phyloP scores from a whole-genome alignment of 1,284 basidiomycete species.

The Trametes versicolor region DNA sequence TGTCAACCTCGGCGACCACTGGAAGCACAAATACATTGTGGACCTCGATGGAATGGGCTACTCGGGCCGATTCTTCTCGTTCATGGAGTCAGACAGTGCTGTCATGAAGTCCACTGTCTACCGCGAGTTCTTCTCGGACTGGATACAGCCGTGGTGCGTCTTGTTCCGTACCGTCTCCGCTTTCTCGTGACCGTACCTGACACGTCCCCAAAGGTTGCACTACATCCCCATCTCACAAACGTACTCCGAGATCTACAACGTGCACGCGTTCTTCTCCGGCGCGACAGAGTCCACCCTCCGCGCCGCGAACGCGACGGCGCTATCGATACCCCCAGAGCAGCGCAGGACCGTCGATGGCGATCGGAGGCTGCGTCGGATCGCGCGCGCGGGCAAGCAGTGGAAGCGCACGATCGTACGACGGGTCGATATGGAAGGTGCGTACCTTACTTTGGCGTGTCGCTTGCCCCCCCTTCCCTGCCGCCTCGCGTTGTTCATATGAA shows the following conservation, averaged over 20 bases:
- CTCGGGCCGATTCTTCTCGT: conserved; percentile 88
- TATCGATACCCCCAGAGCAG: conserved; percentile 39
- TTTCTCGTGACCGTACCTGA: conserved; percentile 17
- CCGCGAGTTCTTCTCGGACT: conserved; percentile 88
- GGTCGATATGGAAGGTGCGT: conserved; percentile 90
- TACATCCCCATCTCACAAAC: conserved; percentile 89
- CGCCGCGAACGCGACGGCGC: conserved; percentile 60
- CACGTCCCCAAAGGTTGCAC: conserved; percentile 79
- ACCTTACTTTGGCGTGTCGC: conserved; percentile 22
- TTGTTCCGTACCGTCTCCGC: conserved; percentile 6
- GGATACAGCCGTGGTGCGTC: conserved; percentile 84
- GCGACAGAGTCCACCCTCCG: conserved; percentile 69
- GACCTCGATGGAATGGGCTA: conserved; percentile 97
- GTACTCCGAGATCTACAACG: conserved; percentile 92
- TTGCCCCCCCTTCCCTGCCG: conserved; percentile 14
- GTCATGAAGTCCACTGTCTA: conserved; percentile 92
- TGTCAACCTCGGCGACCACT: conserved; percentile 86
- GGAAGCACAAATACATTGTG: conserved; percentile 92
- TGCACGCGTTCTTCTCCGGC: conserved; percentile 91
- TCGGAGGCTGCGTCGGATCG: conserved; percentile 80
- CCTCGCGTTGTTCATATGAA: conserved; percentile 16
- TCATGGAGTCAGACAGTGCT: conserved; percentile 88
- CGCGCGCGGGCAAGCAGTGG: conserved; percentile 90
- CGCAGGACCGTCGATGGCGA: conserved; percentile 71
- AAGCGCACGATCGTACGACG: conserved; percentile 82